Evolutionary conservation across 2,329 filamentous ascomycete genomes (phyloP), one percentile per base, ranked within the genome.

Genomic region (Alternaria brassicicola): DNA sequence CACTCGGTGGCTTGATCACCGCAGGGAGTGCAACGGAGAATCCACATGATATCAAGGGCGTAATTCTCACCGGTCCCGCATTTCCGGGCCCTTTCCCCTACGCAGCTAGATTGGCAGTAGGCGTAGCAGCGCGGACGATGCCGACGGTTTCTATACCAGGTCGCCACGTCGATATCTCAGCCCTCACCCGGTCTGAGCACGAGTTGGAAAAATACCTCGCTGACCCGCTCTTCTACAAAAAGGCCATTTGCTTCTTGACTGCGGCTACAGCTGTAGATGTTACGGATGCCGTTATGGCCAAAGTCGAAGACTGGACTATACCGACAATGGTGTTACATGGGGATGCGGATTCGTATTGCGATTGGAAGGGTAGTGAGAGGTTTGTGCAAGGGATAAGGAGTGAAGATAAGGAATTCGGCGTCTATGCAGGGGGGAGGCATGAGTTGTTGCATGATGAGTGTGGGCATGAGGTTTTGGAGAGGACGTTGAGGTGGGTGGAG

Each of bases 371-470:
- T 2, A 59, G 57, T 30, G 39, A 56, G 36, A 48, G 41, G 42
- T 52, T 56, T 41, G 47, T 56, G 2, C 12, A 23, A 6, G 45
- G 23, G 13, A 59, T 56, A 25, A 21, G 15, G n/a, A 50, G 30
- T 3, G 15, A 23, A 36, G 52, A 56, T 30, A 59, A 52, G 35
- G 31, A 15, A 6, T 45, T 59, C 15, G 31, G 39, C 15, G 41
- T 55, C 10, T 55, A 56, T 49, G 41, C 8, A 13, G 52, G 51
- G n/a, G 57, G 52, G 8, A 38, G 57, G 28, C 57, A 59, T 41
- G 57, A 59, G 35, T 36, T 59, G 26, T 43, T 59, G 23, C 52
- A 56, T 52, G 57, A 56, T 35, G 30, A 51, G 19, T 47, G 49
- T n/a, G 52, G 57, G 23, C 41, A 55, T 17, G 41, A 49, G 13